These are phyloP conservation scores for Dactylellina sp. DNA, from an alignment of 2,329 filamentous ascomycete species.

Conservation along the genomic window DNA sequence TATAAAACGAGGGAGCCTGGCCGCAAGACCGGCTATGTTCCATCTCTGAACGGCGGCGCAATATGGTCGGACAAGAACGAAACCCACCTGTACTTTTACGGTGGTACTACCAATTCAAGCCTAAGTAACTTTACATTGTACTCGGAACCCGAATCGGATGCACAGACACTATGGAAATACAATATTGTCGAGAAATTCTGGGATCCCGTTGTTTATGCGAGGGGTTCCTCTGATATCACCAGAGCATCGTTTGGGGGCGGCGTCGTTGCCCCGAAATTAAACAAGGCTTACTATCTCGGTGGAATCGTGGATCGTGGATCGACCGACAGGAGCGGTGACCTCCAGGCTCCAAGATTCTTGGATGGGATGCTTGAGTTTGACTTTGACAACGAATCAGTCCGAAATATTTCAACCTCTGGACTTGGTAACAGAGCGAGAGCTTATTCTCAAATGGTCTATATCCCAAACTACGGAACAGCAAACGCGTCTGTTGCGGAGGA, in stretches of 20 bases:
- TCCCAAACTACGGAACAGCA: conserved; percentile 31
- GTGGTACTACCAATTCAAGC: conserved; percentile 47
- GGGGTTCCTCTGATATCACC: conserved; percentile 21
- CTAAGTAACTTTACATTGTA: conserved; percentile 47
- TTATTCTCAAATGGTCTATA: conserved; percentile 47
- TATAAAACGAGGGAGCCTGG: conserved; percentile 49
- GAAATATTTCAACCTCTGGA: conserved; percentile 40
- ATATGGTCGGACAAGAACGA: conserved; percentile 46
- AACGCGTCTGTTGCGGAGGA: conserved; percentile 11
- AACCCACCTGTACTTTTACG: conserved; percentile 42
- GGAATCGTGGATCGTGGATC: conserved; percentile 41
- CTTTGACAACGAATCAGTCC: conserved; percentile 41
- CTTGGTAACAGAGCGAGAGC: conserved; percentile 40
- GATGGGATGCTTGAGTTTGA: conserved; percentile 51
- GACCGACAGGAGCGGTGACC: conserved; percentile 33
- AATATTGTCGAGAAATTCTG: conserved; percentile 43
- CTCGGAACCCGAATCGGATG: conserved; percentile 28
- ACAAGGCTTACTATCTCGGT: conserved; percentile 49
- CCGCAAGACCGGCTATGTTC: conserved; percentile 43
- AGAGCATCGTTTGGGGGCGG: conserved; percentile 40
- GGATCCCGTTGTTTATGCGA: conserved; percentile 41
- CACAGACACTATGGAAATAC: conserved; percentile 47
- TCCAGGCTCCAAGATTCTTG: conserved; percentile 40
- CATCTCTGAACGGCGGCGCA: conserved; percentile 44
- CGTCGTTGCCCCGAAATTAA: conserved; percentile 33